Conservation (phyloP, 352 stramenopile genomes). For the Phytophthora brassicae region DNA sequence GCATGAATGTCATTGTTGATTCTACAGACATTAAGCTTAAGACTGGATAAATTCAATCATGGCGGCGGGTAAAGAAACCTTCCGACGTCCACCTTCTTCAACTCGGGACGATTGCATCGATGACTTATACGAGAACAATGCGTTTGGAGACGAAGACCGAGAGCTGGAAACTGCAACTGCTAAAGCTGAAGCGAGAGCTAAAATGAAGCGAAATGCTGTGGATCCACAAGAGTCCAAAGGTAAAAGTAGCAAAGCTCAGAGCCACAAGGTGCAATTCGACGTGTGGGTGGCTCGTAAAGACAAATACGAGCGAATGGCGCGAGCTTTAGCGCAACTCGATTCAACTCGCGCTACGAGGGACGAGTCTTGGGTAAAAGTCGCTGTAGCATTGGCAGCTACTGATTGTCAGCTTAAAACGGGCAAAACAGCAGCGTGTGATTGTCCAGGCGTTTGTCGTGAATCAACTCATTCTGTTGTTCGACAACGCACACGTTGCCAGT, state of each 20-base stretch:
- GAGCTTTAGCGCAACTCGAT: conserved; percentile 64
- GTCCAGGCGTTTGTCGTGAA: conserved; percentile 63
- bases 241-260: conserved; percentile 11
- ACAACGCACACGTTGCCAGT: conserved; percentile 78
- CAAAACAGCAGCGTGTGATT: conserved; percentile 71
- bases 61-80: conserved; percentile 37
- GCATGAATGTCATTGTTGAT: conserved; percentile 22
- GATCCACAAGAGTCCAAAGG: conserved; percentile 19
- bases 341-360: conserved; percentile 56
- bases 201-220: conserved; percentile 5
- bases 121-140: conserved; percentile 79
- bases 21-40: too few species aligned
- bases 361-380: conserved; percentile 73
- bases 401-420: conserved; percentile 80
- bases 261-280: conserved; percentile 63
- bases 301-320: conserved; percentile 81
- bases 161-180: conserved; percentile 15
- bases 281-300: conserved; percentile 87
- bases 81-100: conserved; percentile 18
- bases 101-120: conserved; percentile 64
- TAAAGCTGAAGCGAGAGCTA: conserved; percentile 21
- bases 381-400: conserved; percentile 72
- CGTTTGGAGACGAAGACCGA: conserved; percentile 61
- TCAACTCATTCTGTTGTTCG: conserved; percentile 61
- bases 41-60: conserved; percentile 13